A percentile compares a stretch with the other conserved stretches of the same genome.
Evolutionary conservation across 768 basidiomycete genomes (phyloP).

Genomic region (Amanita rubescens): DNA sequence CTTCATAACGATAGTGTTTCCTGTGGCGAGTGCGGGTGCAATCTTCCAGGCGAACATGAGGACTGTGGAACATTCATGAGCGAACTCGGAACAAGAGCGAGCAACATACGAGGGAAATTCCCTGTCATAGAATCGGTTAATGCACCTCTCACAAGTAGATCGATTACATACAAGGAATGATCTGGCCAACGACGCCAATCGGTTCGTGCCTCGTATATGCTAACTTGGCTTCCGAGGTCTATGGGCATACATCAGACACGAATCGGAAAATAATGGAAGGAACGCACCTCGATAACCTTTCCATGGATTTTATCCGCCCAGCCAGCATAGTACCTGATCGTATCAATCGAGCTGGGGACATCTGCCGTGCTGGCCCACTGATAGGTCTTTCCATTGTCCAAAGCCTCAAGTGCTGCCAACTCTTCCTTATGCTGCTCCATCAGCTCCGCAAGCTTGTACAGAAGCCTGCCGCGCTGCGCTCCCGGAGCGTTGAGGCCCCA

Average conservation of each 20-base stretch:
- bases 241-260: background rate
- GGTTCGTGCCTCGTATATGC: slow-evolving; percentile 58
- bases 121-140: slow-evolving; percentile 36
- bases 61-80: slow-evolving; percentile 20
- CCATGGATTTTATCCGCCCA: slow-evolving; percentile 85
- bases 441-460: slow-evolving; percentile 56
- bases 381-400: slow-evolving; percentile 66
- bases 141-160: background rate
- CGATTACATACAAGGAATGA: slow-evolving; percentile 42
- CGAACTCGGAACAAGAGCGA: slow-evolving; percentile 10
- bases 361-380: slow-evolving; percentile 40
- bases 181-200: slow-evolving; percentile 44
- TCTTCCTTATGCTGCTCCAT: slow-evolving; percentile 57
- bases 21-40: slow-evolving; percentile 75
- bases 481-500: slow-evolving; percentile 69
- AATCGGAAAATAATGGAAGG: background rate
- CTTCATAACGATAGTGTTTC: slow-evolving; percentile 72
- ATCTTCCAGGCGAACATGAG: slow-evolving; percentile 72
- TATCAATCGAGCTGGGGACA: slow-evolving; percentile 36
- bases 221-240: background rate
- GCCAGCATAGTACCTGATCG: slow-evolving; percentile 76
- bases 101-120: slow-evolving; percentile 50
- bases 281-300: slow-evolving; percentile 56
- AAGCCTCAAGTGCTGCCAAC: slow-evolving; percentile 65
- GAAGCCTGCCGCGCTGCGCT: slow-evolving; percentile 40